Conservation (phyloP, 2,329 filamentous ascomycete genomes). For the Cadophora sp. region DNA sequence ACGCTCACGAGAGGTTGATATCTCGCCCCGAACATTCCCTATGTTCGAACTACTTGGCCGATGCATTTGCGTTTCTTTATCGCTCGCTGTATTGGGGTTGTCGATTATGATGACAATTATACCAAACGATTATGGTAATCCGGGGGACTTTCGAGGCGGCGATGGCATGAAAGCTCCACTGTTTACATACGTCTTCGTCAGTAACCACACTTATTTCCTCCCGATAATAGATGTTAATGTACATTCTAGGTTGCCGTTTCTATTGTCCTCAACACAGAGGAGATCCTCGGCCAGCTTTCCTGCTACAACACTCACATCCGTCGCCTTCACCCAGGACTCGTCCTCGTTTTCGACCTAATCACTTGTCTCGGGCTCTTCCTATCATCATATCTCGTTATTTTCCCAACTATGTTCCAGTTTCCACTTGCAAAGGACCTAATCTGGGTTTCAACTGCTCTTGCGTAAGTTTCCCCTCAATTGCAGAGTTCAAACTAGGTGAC, state of each 20-base stretch:
- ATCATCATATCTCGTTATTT: slow-evolving; percentile 14
- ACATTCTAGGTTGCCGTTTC: slow-evolving; percentile 5
- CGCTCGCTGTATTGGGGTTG: slow-evolving; percentile 5
- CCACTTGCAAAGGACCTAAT: slow-evolving; percentile 13
- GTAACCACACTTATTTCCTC: background rate
- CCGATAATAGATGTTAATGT: background rate
- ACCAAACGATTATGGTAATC: slow-evolving; percentile 16
- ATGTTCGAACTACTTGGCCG: slow-evolving; percentile 16
- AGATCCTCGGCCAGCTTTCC: slow-evolving; percentile 1
- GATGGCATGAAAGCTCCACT: slow-evolving; percentile 15
- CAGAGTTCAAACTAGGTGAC: background rate
- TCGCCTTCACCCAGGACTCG: slow-evolving; percentile 14
- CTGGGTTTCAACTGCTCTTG: slow-evolving; percentile 16
- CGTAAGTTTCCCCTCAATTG: background rate
- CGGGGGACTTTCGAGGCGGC: background rate
- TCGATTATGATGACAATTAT: slow-evolving; percentile 17
- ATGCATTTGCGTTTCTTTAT: slow-evolving; percentile 9
- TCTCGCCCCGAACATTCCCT: background rate
- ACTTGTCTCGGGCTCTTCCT: slow-evolving; percentile 10
- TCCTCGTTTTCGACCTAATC: slow-evolving; percentile 16
- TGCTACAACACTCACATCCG: slow-evolving; percentile 11
- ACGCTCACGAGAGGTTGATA: background rate
- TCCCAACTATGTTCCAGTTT: slow-evolving; percentile 8
- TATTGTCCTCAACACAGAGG: slow-evolving; percentile 12
- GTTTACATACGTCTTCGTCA: slow-evolving; percentile 20